Evolutionary conservation across 2,329 filamentous ascomycete genomes (phyloP).

Genomic region (Ploettnerulaceae sp.): DNA sequence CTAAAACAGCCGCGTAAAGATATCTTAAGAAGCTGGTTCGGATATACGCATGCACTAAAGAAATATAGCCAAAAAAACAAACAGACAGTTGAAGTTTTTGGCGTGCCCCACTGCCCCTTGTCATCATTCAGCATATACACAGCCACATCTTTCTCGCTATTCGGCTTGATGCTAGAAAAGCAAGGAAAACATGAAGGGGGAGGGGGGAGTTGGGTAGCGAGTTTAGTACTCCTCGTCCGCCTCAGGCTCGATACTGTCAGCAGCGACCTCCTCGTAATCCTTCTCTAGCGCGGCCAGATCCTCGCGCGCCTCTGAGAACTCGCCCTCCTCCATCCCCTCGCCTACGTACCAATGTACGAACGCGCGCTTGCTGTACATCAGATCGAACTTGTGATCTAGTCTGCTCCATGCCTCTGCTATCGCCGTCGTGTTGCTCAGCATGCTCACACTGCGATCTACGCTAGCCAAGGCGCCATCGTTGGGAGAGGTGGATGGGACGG

Average conservation of each 20-base stretch:
- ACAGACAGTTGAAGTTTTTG: too few species aligned
- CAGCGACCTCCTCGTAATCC: slow-evolving; percentile 61
- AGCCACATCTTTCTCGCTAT: too few species aligned
- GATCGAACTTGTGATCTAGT: slow-evolving; percentile 63
- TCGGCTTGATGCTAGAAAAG: too few species aligned
- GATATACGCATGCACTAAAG: too few species aligned
- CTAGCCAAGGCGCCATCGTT: slow-evolving; percentile 45
- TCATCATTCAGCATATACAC: too few species aligned
- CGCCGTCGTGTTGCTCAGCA: slow-evolving; percentile 64
- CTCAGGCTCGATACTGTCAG: slow-evolving; percentile 47
- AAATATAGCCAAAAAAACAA: too few species aligned
- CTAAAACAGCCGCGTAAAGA: too few species aligned
- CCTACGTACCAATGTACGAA: slow-evolving; percentile 70
- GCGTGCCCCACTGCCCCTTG: too few species aligned
- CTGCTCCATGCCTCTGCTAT: slow-evolving; percentile 62
- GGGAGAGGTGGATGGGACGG: slow-evolving; percentile 40
- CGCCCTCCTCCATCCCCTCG: slow-evolving; percentile 66
- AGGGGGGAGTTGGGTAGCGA: too few species aligned
- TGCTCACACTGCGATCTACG: slow-evolving; percentile 52
- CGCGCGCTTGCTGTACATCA: slow-evolving; percentile 65
- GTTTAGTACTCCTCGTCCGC: slow-evolving; percentile 37
- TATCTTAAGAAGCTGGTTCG: too few species aligned
- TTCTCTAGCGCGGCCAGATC: slow-evolving; percentile 61
- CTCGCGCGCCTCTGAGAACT: slow-evolving; percentile 62
- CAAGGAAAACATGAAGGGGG: too few species aligned